phyloP scores from a whole-genome alignment of 2,329 filamentous ascomycete species.

The Hirsutella rhossiliensis region DNA sequence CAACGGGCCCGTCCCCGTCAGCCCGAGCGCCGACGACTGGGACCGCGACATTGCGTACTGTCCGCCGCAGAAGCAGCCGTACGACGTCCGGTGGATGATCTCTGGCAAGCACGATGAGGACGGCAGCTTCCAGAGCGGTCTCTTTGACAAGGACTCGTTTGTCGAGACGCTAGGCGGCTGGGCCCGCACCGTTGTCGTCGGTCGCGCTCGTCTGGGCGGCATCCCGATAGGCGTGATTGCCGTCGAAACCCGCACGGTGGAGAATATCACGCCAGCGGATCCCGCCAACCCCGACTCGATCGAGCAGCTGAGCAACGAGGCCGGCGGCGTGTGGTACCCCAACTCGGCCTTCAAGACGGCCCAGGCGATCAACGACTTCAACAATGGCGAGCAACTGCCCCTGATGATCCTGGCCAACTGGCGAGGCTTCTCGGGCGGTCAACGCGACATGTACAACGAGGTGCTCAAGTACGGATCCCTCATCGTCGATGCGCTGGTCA shows the following conservation, averaged over 20 bases:
- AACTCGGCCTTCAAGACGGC: constrained; percentile 99
- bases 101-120: constrained; percentile 69
- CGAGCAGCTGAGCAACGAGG: constrained; percentile 87
- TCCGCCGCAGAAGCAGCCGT: constrained; percentile 68
- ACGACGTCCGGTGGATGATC: constrained; percentile 93
- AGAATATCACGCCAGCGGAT: constrained; percentile 94
- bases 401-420: constrained; percentile 99
- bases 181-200: constrained; percentile 93
- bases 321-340: constrained; percentile 98
- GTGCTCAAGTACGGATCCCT: constrained; percentile 98
- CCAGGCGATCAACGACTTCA: constrained; percentile 97
- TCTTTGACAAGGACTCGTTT: constrained; percentile 95
- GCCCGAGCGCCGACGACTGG: constrained; percentile 75
- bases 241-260: constrained; percentile 88
- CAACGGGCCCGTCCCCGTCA: constrained; percentile 84
- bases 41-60: constrained; percentile 85
- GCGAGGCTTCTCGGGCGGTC: constrained; percentile 99
- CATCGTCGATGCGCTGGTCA: constrained; percentile 96
- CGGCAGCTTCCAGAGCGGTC: constrained; percentile 62
- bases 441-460: constrained; percentile 99
- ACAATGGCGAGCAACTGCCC: constrained; percentile 94
- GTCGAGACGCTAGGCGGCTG: constrained; percentile 93
- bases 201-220: constrained; percentile 88
- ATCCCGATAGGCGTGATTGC: constrained; percentile 98
- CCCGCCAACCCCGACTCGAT: constrained; percentile 97